Base-by-base conservation (phyloP, 1,284 basidiomycete species). In the Ustilago crameri region DNA sequence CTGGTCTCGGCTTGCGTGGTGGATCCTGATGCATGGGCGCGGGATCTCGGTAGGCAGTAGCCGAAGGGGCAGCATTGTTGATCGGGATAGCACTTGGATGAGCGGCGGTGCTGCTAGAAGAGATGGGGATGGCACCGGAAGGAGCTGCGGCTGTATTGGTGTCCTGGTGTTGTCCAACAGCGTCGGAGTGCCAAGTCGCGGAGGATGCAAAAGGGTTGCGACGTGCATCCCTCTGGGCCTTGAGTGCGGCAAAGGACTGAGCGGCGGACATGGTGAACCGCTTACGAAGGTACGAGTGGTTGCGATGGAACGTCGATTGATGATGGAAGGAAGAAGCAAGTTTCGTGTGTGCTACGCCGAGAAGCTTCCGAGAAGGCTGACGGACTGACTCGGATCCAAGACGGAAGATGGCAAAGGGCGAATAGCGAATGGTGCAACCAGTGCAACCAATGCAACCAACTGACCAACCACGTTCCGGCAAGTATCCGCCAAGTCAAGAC, bases 181-280 rank as follows among this genome's bases (percentile, higher is more conserved):
- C 14, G 15, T 51, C 37, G 5, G 32, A 9, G 24, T n/a, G n/a
- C n/a, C 15, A 23, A 9, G 50, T 14, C 7, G 53, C 10, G 50
- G 51, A 24, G 12, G 49, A 30, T 14, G 44, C 18, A 17, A 46
- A 42, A 14, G 67, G 67, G 34, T 55, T 56, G 34, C 61, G 57
- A n/a, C 61, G 32, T 14, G 67, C 61, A 26, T 70, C 57, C 32
- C 67, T 56, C 27, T 70, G 61, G 42, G 61, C 57, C 48, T 65
- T 70, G 53, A 70, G 67, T 34, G 67, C 60, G 8, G 67, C 61
- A 27, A 70, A 70, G 9, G 67, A 64, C 15, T 61, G 52, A 42
- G 58, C 65, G 12, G 49, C 47, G 27, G 56, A 45, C 57, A 59
- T 59, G 49, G 15, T 15, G 51, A 37, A 34, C 9, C 14, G 32